A percentile compares a stretch with the other conserved stretches of the same genome.
These are phyloP conservation scores for Diaporthe capsici DNA, from an alignment of 2,329 filamentous ascomycete species.

Conservation along the genomic window DNA sequence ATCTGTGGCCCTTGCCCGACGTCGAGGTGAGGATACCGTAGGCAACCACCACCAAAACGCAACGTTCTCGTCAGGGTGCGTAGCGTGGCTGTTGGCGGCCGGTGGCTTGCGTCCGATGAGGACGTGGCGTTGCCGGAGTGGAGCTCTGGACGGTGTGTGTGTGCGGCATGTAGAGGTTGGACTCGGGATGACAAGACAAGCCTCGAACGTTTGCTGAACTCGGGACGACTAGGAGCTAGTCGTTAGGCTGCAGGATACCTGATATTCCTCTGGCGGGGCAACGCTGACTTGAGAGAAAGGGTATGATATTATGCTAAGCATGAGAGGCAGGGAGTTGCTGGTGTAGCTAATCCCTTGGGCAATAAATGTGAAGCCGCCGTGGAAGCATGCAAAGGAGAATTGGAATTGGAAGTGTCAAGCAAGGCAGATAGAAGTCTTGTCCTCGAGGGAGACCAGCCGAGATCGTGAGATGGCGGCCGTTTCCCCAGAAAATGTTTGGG, in stretches of 20 bases:
- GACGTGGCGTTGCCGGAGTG: conserved; percentile 20
- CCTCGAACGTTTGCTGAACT: neutral
- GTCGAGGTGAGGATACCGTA: neutral
- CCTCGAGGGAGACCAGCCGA: neutral
- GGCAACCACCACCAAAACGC: neutral
- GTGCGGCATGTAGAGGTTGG: neutral
- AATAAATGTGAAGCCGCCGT: conserved; percentile 25
- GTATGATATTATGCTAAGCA: neutral
- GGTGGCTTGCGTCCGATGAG: conserved; percentile 11
- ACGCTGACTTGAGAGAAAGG: neutral
- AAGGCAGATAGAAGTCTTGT: neutral
- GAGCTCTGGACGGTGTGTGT: conserved; percentile 2
- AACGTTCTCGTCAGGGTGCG: conserved; percentile 16
- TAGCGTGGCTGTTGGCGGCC: conserved; percentile 6
- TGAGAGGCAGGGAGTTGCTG: neutral
- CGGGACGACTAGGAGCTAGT: conserved; percentile 9
- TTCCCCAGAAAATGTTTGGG: conserved; percentile 5
- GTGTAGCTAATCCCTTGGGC: neutral
- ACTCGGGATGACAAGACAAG: conserved; percentile 10
- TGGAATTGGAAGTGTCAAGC: neutral
- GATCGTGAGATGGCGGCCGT: neutral
- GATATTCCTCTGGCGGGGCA: neutral
- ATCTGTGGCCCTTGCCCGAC: neutral
- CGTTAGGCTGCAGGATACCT: neutral
- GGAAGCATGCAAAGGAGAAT: neutral